Percentiles rank a stretch among this genome's conserved stretches.
Conservation (phyloP, 805 yeast genomes). For the Wilhelminamyces savonicus region DNA sequence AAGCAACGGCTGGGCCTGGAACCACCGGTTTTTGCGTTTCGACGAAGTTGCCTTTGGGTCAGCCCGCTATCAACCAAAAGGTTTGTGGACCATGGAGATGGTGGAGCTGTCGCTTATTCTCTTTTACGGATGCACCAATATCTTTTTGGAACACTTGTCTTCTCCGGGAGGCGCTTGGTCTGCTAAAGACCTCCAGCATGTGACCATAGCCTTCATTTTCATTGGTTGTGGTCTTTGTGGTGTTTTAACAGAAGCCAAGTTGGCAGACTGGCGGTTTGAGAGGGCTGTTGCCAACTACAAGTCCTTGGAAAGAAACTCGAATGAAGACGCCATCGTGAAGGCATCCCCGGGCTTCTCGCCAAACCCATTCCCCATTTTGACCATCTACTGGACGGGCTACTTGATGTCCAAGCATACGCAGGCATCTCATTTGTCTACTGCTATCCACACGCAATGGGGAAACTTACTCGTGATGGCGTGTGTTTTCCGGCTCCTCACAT, state of each 20-base stretch:
- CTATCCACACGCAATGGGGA: conserved; percentile 92
- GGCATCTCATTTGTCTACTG: conserved; percentile 70
- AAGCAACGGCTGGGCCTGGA: conserved; percentile 89
- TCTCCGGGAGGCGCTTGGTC: conserved; percentile 74
- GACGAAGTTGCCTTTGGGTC: conserved; percentile 18
- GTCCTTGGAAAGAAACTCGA: conserved; percentile 1
- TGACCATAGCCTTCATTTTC: conserved; percentile 83
- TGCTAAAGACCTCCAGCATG: conserved; percentile 87
- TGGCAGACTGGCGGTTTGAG: conserved; percentile 53
- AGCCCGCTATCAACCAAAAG: conserved; percentile 34
- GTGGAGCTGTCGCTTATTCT: conserved; percentile 74
- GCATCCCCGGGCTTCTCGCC: conserved; percentile 75
- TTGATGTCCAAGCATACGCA: conserved; percentile 95
- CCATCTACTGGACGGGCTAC: conserved; percentile 94
- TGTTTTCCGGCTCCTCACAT: conserved; percentile 63
- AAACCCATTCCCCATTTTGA: conserved; percentile 90
- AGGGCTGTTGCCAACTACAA: conserved; percentile 22
- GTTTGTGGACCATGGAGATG: conserved; percentile 74
- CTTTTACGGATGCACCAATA: conserved; percentile 83
- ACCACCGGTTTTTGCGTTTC: conserved; percentile 24
- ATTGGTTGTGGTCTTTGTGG: conserved; percentile 94
- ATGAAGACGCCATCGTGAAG: conserved; percentile 13
- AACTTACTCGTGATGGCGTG: conserved; percentile 76
- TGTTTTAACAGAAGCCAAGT: conserved; percentile 64
- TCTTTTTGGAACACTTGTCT: conserved; percentile 80